phyloP scores from a whole-genome alignment of 2,329 filamentous ascomycete genomes.

The Amylocarpus encephaloides region DNA sequence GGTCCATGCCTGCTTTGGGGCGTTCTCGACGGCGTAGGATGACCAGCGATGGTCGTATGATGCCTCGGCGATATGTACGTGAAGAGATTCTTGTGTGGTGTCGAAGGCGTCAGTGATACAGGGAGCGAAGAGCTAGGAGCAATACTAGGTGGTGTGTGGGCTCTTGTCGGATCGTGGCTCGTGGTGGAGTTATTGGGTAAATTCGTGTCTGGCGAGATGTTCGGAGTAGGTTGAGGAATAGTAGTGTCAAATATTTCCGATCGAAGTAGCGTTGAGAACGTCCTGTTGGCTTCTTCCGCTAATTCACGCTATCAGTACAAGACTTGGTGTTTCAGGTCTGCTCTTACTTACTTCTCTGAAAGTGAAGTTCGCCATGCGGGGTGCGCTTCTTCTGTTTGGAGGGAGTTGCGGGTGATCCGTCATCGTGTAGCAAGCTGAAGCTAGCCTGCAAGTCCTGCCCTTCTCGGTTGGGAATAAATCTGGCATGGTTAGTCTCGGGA shows the following conservation, averaged over 20 bases:
- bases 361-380: conserved; percentile 85
- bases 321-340: neutral
- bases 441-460: conserved; percentile 91
- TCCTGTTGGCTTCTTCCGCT: conserved; percentile 92
- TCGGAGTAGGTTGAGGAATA: conserved; percentile 71
- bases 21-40: conserved; percentile 82
- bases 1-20: conserved; percentile 82
- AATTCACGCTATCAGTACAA: conserved; percentile 9
- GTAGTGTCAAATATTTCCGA: conserved; percentile 89
- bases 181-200: conserved; percentile 47
- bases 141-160: conserved; percentile 74
- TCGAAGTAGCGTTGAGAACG: conserved; percentile 80
- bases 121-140: conserved; percentile 56
- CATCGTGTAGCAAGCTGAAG: conserved; percentile 86
- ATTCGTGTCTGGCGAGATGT: conserved; percentile 53
- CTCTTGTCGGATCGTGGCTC: conserved; percentile 61
- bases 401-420: conserved; percentile 86
- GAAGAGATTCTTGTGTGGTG: conserved; percentile 95
- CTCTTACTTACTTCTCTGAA: conserved; percentile 70
- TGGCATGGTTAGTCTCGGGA: conserved; percentile 35
- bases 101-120: conserved; percentile 78
- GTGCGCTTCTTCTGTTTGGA: conserved; percentile 78
- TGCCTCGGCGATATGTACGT: conserved; percentile 74
- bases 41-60: conserved; percentile 64
- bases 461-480: conserved; percentile 91